These are phyloP conservation scores for Dittrichia graveolens DNA, from an alignment of 129 eudicot genomes.

Conservation along the genomic window DNA sequence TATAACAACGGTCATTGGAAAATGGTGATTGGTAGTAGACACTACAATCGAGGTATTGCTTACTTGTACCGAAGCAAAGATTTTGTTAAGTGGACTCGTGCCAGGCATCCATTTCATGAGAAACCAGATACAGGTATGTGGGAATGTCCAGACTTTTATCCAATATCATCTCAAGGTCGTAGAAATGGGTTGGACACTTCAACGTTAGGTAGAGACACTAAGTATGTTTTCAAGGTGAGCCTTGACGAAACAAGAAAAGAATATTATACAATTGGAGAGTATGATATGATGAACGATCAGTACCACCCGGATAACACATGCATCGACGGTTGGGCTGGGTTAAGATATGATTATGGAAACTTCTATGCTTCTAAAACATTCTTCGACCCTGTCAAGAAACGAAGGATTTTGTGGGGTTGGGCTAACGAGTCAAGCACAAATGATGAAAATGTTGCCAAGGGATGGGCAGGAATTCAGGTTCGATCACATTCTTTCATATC, in stretches of 20 bases:
- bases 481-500: background rate
- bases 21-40: slow-evolving; percentile 51
- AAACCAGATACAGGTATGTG: slow-evolving; percentile 57
- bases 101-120: slow-evolving; percentile 56
- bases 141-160: slow-evolving; percentile 88
- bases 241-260: slow-evolving; percentile 63
- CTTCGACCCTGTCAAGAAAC: slow-evolving; percentile 55
- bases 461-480: slow-evolving; percentile 93
- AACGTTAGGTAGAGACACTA: slow-evolving; percentile 24
- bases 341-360: slow-evolving; percentile 76
- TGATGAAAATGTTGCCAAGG: slow-evolving; percentile 44
- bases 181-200: slow-evolving; percentile 56
- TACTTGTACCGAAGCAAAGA: slow-evolving; percentile 61
- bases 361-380: slow-evolving; percentile 83
- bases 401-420: slow-evolving; percentile 85
- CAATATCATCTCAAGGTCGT: slow-evolving; percentile 33
- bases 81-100: slow-evolving; percentile 56
- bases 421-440: slow-evolving; percentile 55
- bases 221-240: slow-evolving; percentile 73
- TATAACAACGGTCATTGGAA: slow-evolving; percentile 58
- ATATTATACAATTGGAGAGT: slow-evolving; percentile 68
- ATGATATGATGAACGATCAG: slow-evolving; percentile 37
- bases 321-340: slow-evolving; percentile 64
- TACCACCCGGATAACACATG: slow-evolving; percentile 51
- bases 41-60: slow-evolving; percentile 46